Evolutionary conservation across 257 asterid species (phyloP).

Genomic region (Agastache rugosa): DNA sequence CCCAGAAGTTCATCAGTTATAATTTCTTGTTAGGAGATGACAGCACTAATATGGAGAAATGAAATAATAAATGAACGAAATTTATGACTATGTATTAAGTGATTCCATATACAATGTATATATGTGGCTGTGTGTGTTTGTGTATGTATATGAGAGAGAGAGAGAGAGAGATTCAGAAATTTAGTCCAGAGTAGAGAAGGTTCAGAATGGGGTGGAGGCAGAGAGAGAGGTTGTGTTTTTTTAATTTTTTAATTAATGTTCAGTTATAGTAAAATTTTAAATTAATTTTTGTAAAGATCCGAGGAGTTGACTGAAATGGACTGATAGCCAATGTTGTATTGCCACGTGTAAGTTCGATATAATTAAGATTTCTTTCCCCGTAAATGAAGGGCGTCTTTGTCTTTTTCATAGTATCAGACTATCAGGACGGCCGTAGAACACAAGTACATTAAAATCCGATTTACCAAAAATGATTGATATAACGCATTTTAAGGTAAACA

Average conservation of each 20-base stretch:
- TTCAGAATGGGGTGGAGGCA: conserved; percentile 38
- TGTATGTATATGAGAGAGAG: neutral
- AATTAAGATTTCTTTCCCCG: neutral
- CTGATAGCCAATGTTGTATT: conserved; percentile 31
- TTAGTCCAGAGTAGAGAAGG: conserved; percentile 40
- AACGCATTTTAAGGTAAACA: no score
- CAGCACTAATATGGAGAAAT: conserved; percentile 36
- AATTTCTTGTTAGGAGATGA: conserved; percentile 29
- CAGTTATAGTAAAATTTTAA: conserved; percentile 8
- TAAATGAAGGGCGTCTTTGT: neutral
- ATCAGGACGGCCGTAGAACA: neutral
- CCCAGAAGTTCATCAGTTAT: conserved; percentile 40
- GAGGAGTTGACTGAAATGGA: conserved; percentile 57
- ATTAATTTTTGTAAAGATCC: conserved; percentile 47
- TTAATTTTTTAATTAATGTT: conserved; percentile 3
- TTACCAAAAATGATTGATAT: neutral
- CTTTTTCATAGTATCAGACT: conserved; percentile 1
- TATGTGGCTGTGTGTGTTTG: no score
- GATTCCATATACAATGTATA: neutral
- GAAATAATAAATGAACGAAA: conserved; percentile 25
- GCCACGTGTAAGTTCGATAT: conserved; percentile 44
- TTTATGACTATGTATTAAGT: conserved; percentile 19
- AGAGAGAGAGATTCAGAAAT: neutral
- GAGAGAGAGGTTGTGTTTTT: conserved; percentile 4
- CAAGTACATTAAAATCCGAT: neutral